phyloP scores from a whole-genome alignment of 371 early-diverging fungal genomes.

The Mucor sp. region DNA sequence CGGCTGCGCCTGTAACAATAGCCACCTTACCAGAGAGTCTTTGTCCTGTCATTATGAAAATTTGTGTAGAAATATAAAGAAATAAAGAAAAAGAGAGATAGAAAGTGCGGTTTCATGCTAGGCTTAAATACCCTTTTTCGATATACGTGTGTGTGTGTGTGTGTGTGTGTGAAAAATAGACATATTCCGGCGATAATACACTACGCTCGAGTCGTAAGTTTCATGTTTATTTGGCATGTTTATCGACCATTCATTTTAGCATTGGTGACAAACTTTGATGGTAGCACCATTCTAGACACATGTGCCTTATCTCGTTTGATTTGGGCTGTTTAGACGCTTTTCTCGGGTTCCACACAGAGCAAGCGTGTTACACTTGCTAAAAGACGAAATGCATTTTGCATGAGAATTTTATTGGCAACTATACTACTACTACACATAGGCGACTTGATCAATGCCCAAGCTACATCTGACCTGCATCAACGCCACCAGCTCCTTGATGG shows the following conservation, averaged over 20 bases:
- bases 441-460: conserved; percentile 66
- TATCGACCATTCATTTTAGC: not conserved
- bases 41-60: conserved; percentile 19
- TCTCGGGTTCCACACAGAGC: not conserved
- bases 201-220: not conserved
- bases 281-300: not conserved
- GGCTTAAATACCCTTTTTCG: not conserved
- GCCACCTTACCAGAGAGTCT: conserved; percentile 75
- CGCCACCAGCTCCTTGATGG: conserved; percentile 88
- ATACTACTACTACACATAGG: not conserved
- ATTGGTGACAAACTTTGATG: not conserved
- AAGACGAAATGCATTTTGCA: not conserved
- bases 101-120: no score
- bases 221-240: not conserved
- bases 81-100: not conserved
- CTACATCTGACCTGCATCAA: conserved; percentile 80
- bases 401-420: no score
- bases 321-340: not conserved
- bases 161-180: not conserved
- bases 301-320: not conserved
- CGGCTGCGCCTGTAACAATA: conserved; percentile 84
- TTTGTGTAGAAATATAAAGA: not conserved
- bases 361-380: not conserved
- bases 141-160: not conserved
- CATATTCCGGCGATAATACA: not conserved